Conservation (phyloP, 208 protist genomes). For the Leishmania martiniquensis region DNA sequence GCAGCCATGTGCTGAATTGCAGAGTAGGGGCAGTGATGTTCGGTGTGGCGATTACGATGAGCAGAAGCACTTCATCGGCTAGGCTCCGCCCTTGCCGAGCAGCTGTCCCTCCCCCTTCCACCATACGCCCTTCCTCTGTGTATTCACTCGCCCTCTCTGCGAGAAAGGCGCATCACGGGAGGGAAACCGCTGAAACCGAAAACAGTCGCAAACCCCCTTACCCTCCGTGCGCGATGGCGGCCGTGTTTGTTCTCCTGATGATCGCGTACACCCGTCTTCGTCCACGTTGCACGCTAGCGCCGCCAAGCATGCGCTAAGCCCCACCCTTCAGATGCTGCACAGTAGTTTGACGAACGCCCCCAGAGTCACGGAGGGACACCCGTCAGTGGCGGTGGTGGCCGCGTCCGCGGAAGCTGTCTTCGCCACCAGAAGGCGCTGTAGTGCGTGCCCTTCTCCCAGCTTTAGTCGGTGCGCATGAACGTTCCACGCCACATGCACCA, state of each 20-base stretch:
- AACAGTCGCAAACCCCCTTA: too few relatives aligned
- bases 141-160: too few relatives aligned
- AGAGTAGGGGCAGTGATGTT: too few relatives aligned
- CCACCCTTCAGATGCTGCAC: conserved; percentile 5
- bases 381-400: not conserved
- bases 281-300: not conserved
- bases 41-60: not conserved
- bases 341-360: conserved; percentile 27
- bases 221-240: not conserved
- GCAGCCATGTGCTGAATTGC: too few relatives aligned
- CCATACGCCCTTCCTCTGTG: too few relatives aligned
- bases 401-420: not conserved
- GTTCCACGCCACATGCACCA: conserved; percentile 18
- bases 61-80: not conserved
- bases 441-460: conserved; percentile 11
- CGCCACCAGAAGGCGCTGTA: conserved; percentile 12
- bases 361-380: not conserved
- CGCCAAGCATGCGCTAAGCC: not conserved
- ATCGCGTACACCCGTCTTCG: not conserved
- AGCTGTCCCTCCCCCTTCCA: too few relatives aligned
- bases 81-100: not conserved
- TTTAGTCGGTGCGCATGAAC: conserved; percentile 7
- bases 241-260: not conserved
- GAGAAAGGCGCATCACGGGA: not conserved
- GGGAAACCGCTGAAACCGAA: not conserved